phyloP scores from a whole-genome alignment of 2,329 filamentous ascomycete genomes.

The Colletotrichum godetiae region DNA sequence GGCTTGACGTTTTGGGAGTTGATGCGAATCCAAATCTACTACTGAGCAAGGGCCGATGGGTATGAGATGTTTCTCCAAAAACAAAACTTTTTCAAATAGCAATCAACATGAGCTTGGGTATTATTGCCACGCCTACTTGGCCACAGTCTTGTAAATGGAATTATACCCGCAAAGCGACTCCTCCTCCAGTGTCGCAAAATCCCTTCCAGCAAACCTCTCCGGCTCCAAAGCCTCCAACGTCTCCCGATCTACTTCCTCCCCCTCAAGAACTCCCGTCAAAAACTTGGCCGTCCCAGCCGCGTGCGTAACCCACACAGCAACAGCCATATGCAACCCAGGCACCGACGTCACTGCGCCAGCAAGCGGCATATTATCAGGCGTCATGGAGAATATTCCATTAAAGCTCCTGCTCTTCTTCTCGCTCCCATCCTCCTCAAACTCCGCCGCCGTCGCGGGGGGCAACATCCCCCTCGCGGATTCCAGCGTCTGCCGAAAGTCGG shows the following conservation, averaged over 20 bases:
- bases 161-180: constrained; percentile 13
- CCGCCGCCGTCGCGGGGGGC: not conserved
- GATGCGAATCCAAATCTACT: too few species aligned
- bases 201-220: constrained; percentile 7
- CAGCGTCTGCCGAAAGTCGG: constrained; percentile 3
- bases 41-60: too few species aligned
- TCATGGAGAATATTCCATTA: constrained; percentile 28
- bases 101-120: too few species aligned
- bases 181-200: not conserved
- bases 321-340: constrained; percentile 9
- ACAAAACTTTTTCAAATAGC: too few species aligned
- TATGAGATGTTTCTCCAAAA: too few species aligned
- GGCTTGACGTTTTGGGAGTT: too few species aligned
- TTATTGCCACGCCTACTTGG: not conserved
- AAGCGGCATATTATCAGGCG: constrained; percentile 39
- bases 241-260: not conserved
- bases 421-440: not conserved
- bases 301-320: constrained; percentile 22
- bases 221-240: not conserved
- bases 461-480: not conserved
- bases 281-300: constrained; percentile 18
- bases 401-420: not conserved
- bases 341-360: constrained; percentile 25
- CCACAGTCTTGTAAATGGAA: constrained; percentile 16
- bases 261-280: not conserved